Evolutionary conservation across 2,329 filamentous ascomycete species (phyloP).

Genomic region (Penicillium sp.): DNA sequence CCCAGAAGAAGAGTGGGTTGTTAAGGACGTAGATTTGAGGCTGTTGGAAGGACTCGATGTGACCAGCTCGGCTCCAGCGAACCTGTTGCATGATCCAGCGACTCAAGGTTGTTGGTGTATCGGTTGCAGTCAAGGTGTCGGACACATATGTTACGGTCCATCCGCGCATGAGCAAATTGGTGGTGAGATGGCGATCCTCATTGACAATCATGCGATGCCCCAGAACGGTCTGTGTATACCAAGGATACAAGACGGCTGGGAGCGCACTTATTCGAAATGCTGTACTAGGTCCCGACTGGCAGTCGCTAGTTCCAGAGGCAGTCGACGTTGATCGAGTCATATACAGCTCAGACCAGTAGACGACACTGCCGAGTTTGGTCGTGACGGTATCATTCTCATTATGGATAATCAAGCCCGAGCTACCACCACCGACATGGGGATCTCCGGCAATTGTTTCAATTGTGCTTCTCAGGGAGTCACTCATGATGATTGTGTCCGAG

Average conservation of each 20-base stretch:
- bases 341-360: slow-evolving; percentile 44
- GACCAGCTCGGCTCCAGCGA: slow-evolving; percentile 41
- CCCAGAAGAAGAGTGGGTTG: slow-evolving; percentile 41
- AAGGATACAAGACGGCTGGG: slow-evolving; percentile 37
- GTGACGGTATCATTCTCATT: slow-evolving; percentile 38
- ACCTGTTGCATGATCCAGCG: slow-evolving; percentile 45
- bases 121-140: slow-evolving; percentile 41
- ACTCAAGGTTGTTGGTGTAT: slow-evolving; percentile 40
- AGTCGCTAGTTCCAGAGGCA: slow-evolving; percentile 38
- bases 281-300: slow-evolving; percentile 44
- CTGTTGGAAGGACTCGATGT: slow-evolving; percentile 43
- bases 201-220: slow-evolving; percentile 44
- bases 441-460: slow-evolving; percentile 39
- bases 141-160: slow-evolving; percentile 42
- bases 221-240: slow-evolving; percentile 44
- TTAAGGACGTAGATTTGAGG: slow-evolving; percentile 41
- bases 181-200: slow-evolving; percentile 46
- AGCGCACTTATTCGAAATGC: slow-evolving; percentile 40
- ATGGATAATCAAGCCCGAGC: slow-evolving; percentile 40
- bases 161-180: slow-evolving; percentile 39
- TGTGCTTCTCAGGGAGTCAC: slow-evolving; percentile 34
- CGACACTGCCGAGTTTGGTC: slow-evolving; percentile 36
- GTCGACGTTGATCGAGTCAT: slow-evolving; percentile 39
- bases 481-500: slow-evolving; percentile 41
- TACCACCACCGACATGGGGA: slow-evolving; percentile 38